phyloP scores from a whole-genome alignment of 139 green algal species.

The Chlorella sp. region DNA sequence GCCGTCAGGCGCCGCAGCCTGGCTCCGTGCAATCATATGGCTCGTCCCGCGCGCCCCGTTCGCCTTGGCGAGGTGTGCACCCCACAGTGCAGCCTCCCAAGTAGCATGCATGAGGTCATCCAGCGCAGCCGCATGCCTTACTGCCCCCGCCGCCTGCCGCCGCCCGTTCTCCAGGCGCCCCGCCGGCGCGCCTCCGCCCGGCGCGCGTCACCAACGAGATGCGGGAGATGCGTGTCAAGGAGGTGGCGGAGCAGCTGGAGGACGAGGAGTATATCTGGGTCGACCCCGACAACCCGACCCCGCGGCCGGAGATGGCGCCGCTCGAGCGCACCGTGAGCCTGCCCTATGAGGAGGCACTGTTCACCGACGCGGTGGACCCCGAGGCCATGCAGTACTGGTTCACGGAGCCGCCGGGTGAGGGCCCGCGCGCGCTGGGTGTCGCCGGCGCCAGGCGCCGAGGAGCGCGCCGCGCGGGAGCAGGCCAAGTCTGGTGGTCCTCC shows the following conservation, averaged over 20 bases:
- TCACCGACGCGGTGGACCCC: conserved; percentile 28
- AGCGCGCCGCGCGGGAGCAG: no score
- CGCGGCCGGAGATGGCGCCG: conserved; percentile 18
- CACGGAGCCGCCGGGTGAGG: conserved; percentile 35
- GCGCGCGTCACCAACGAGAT: conserved; percentile 31
- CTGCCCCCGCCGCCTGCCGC: background rate
- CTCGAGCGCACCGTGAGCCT: conserved; percentile 32
- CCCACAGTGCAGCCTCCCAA: no score
- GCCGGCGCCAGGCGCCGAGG: no score
- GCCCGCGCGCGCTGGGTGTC: background rate
- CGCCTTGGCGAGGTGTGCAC: no score
- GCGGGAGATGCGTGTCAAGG: conserved; percentile 16
- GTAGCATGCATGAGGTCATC: no score
- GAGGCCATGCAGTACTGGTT: conserved; percentile 49
- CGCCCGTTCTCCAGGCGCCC: background rate
- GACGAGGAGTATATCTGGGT: conserved; percentile 33
- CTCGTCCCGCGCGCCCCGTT: no score
- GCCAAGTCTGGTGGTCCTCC: no score
- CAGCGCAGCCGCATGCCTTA: no score
- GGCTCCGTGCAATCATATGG: no score
- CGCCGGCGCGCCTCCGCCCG: conserved; percentile 1
- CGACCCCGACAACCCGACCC: conserved; percentile 30
- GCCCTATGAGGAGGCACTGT: conserved; percentile 42
- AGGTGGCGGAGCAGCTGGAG: conserved; percentile 1
- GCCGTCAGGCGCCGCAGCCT: no score